Evolutionary conservation across 2,329 filamentous ascomycete genomes (phyloP), one percentile per base, ranked within the genome.

Genomic region (Diaporthe vexans): DNA sequence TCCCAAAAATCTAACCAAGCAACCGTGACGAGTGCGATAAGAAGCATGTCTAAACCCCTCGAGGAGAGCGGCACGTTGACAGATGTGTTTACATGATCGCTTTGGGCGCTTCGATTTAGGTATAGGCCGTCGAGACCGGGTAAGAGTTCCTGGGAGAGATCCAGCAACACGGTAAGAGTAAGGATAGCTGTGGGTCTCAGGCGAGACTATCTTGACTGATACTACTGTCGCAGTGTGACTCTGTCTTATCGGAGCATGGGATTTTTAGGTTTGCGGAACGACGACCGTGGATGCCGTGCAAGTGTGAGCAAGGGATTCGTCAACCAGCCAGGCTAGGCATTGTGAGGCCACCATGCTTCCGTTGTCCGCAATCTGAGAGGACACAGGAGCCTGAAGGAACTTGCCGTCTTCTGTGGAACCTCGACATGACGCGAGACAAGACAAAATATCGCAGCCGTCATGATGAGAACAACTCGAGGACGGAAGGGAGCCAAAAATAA

Each of bases 361-460:
- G 33, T n/a, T 51, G 46, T 11, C 8, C 21, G 21, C 63, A 67
- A 35, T 33, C 3, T 5, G 26, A 52, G 7, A 29, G 10, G 15
- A 11, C 33, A 6, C n/a, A 40, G n/a, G 40, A 43, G 40, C 15
- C 10, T 13, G 15, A 43, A 26, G 33, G 46, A 35, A 37, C 52
- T 26, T 51, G 46, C 33, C 33, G 48, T 35, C 21, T n/a, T n/a
- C 5, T 40, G n/a, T 37, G 48, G 46, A 6, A 11, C 29, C 63
- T 24, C n/a, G 37, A 26, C 63, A 54, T 68, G 48, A 68, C 48
- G 33, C 6, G 63, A 40, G 46, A 54, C 48, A 40, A 21, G 21
- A 26, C n/a, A 21, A 40, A 37, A 40, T 6, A 24, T 13, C 4
- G 10, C 21, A 54, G n/a, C 63, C 33, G n/a, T 54, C 63, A 29